phyloP scores from a whole-genome alignment of 176 grass and related monocot genomes.

The Dactylis glomerata region DNA sequence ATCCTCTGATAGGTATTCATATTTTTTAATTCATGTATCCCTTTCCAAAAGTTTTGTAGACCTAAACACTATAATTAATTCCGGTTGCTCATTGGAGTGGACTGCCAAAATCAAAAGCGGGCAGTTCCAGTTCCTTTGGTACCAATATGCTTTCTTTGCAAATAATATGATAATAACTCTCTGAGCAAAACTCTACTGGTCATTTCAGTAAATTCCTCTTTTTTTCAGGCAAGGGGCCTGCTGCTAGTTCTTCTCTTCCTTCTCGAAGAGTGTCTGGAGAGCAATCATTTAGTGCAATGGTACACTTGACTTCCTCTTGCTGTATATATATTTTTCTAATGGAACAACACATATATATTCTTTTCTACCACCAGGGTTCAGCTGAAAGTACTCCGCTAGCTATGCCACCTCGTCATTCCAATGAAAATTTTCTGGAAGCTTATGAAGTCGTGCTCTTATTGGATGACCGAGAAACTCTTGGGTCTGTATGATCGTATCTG shows the following conservation, averaged over 20 bases:
- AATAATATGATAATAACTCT: background rate
- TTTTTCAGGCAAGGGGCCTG: conserved; percentile 34
- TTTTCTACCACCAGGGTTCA: conserved; percentile 38
- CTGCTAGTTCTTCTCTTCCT: conserved; percentile 16
- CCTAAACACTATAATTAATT: background rate
- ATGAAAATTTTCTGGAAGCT: conserved; percentile 66
- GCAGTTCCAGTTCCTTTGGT: conserved; percentile 31
- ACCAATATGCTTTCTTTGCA: conserved; percentile 34
- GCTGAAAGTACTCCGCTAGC: conserved; percentile 44
- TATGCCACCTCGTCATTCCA: conserved; percentile 59
- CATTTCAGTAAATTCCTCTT: conserved; percentile 6
- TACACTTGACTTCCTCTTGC: conserved; percentile 17
- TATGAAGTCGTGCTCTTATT: conserved; percentile 81
- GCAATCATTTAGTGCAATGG: conserved; percentile 40
- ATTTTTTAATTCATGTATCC: conserved; percentile 23
- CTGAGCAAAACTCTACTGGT: background rate
- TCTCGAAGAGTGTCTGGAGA: conserved; percentile 35
- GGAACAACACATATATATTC: background rate
- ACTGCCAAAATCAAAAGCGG: conserved; percentile 27
- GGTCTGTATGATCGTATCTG: conserved; percentile 49
- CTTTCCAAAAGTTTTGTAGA: background rate
- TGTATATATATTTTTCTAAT: background rate
- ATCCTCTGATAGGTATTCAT: conserved; percentile 27
- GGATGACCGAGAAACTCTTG: conserved; percentile 90
- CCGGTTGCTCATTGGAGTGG: background rate